A percentile compares a stretch with the other conserved stretches of the same genome.
Evolutionary conservation across 2,329 filamentous ascomycete species (phyloP).

Genomic region (Ceratocystis cubensis): DNA sequence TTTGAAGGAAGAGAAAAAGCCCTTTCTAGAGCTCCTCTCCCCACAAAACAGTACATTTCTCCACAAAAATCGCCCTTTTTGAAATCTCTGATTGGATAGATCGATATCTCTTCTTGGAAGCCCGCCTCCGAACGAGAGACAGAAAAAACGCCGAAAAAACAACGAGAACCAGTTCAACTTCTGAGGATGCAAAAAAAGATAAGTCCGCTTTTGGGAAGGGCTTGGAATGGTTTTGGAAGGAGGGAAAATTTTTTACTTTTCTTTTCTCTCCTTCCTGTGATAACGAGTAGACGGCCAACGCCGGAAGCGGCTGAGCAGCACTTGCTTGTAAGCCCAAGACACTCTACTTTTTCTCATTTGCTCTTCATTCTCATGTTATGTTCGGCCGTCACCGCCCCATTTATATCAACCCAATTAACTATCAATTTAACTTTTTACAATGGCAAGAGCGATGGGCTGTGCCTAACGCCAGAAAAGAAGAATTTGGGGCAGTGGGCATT

Average conservation of each 20-base stretch:
- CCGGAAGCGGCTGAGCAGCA: conserved; percentile 1
- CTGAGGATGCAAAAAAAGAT: neutral
- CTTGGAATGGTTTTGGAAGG: neutral
- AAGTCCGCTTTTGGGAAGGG: neutral
- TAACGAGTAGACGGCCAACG: neutral
- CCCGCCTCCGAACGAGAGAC: neutral
- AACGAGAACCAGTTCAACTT: neutral
- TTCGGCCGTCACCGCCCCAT: neutral
- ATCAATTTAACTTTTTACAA: neutral
- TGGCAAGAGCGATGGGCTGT: neutral
- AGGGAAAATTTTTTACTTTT: neutral
- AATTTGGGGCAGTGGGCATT: neutral
- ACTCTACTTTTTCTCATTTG: neutral
- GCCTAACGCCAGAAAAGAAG: neutral
- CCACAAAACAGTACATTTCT: neutral
- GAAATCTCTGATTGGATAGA: neutral
- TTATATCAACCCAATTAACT: neutral
- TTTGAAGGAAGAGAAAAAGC: neutral
- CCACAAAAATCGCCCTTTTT: neutral
- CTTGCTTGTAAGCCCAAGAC: neutral
- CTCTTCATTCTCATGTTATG: neutral
- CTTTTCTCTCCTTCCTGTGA: too few relatives aligned
- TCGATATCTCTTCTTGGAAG: too few relatives aligned
- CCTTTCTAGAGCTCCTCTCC: neutral
- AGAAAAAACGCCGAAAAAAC: neutral